Evolutionary conservation across 805 yeast genomes (phyloP).

Genomic region (Nakazawaea sp.): DNA sequence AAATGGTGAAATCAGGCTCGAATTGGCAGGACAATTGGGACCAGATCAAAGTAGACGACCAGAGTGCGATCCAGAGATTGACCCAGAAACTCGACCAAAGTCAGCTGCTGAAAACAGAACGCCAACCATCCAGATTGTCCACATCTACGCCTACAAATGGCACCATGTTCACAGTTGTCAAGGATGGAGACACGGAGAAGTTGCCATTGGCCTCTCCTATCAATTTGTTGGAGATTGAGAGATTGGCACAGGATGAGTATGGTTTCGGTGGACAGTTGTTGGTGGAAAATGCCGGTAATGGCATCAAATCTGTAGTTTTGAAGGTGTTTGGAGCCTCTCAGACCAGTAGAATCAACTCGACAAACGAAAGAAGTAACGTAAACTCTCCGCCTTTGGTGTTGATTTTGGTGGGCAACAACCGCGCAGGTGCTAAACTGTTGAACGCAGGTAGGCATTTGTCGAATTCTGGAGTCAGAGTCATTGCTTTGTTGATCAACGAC

Average conservation of each 20-base stretch:
- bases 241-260: constrained; percentile 46
- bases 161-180: constrained; percentile 1
- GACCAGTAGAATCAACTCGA: constrained; percentile 32
- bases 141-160: constrained; percentile 9
- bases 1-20: constrained; percentile 56
- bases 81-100: constrained; percentile 9
- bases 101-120: constrained; percentile 10
- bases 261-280: constrained; percentile 37
- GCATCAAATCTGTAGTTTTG: constrained; percentile 52
- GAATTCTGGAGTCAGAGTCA: constrained; percentile 65
- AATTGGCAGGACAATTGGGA: constrained; percentile 51
- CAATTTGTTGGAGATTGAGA: constrained; percentile 72
- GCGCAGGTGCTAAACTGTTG: constrained; percentile 68
- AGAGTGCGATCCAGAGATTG: constrained; percentile 9
- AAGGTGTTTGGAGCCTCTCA: constrained; percentile 47
- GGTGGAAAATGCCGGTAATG: constrained; percentile 64
- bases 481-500: constrained; percentile 38
- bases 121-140: constrained; percentile 5
- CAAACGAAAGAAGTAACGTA: constrained; percentile 45
- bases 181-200: constrained; percentile 16
- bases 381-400: constrained; percentile 76
- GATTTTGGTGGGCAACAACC: constrained; percentile 64
- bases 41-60: constrained; percentile 17
- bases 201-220: constrained; percentile 68
- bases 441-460: constrained; percentile 75